phyloP scores from a whole-genome alignment of 2,329 filamentous ascomycete species.

The Fusarium drepaniforme region DNA sequence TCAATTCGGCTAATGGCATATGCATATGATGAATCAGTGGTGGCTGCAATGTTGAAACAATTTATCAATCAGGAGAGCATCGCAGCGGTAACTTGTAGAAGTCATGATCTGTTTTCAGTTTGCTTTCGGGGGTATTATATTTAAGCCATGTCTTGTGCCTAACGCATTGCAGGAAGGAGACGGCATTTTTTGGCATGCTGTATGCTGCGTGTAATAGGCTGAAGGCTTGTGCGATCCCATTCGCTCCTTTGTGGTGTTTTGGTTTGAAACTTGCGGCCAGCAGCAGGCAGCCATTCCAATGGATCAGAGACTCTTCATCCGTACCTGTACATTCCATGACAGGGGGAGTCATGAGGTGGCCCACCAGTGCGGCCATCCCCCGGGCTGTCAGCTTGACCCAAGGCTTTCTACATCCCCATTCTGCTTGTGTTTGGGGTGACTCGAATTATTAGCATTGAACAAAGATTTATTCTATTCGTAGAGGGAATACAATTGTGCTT shows the following conservation, averaged over 20 bases:
- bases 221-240: neutral
- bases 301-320: neutral
- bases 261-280: conserved; percentile 1
- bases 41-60: neutral
- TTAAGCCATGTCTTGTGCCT: neutral
- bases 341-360: neutral
- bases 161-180: neutral
- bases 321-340: neutral
- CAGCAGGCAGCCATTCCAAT: neutral
- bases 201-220: neutral
- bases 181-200: neutral
- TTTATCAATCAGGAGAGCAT: neutral
- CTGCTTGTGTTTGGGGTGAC: neutral
- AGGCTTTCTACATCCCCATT: neutral
- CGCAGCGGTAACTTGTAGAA: neutral
- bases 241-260: neutral
- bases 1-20: neutral
- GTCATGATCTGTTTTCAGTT: neutral
- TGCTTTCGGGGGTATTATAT: neutral
- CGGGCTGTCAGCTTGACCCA: neutral
- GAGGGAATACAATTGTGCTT: neutral
- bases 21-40: neutral
- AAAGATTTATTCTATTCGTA: neutral
- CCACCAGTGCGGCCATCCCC: neutral
- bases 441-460: neutral